These are phyloP conservation scores for Dinochytrium kinnereticum DNA, from an alignment of 371 early-diverging fungal genomes.

Conservation along the genomic window DNA sequence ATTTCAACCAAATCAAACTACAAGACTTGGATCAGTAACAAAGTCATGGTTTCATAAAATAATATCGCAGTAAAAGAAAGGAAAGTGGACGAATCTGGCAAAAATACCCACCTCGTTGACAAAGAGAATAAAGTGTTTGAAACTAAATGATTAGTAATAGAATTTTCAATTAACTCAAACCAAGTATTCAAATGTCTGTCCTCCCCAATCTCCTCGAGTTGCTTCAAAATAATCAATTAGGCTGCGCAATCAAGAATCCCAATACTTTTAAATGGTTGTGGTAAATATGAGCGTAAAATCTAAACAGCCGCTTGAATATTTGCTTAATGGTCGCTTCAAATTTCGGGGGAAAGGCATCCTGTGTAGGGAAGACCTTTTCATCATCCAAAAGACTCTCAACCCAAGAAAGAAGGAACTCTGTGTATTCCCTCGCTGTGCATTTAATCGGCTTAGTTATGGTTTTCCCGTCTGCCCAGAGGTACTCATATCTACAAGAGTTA, in stretches of 20 bases:
- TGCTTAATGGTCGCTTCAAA: constrained; percentile 35
- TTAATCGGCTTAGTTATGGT: constrained; percentile 69
- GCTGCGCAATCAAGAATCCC: neutral
- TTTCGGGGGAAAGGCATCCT: constrained; percentile 40
- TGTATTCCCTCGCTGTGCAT: constrained; percentile 87
- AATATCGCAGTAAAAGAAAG: too few species aligned
- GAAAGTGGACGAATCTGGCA: too few species aligned
- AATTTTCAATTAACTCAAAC: constrained; percentile 13
- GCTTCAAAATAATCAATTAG: constrained; percentile 24
- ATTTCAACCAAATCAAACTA: constrained; percentile 44
- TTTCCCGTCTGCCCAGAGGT: constrained; percentile 86
- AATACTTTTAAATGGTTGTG: constrained; percentile 40
- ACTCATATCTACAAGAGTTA: constrained; percentile 72
- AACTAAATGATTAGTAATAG: constrained; percentile 7
- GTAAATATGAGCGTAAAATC: constrained; percentile 49
- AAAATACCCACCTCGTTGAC: constrained; percentile 30
- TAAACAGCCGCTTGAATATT: constrained; percentile 46
- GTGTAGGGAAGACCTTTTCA: constrained; percentile 79
- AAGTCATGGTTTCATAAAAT: too few species aligned
- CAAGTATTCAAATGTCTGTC: constrained; percentile 49
- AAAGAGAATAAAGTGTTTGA: constrained; percentile 46
- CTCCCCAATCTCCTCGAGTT: constrained; percentile 40
- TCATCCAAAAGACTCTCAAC: constrained; percentile 85
- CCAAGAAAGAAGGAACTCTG: constrained; percentile 84
- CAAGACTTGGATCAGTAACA: too few species aligned